Evolutionary conservation across 2,329 filamentous ascomycete species (phyloP).

Genomic region (Colletotrichum sp.): DNA sequence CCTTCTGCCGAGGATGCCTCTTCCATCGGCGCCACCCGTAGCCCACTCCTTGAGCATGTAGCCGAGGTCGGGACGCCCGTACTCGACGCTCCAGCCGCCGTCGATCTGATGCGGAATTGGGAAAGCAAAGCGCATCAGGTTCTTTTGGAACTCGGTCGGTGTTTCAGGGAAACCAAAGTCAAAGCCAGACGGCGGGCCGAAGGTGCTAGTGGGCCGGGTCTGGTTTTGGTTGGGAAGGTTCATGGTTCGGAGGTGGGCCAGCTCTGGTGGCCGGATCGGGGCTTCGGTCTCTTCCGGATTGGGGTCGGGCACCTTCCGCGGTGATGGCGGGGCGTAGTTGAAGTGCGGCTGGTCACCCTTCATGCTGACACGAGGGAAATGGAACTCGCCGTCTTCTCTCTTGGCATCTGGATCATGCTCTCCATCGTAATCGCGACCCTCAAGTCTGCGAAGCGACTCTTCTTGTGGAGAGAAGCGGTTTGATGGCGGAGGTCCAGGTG

Average conservation of each 20-base stretch:
- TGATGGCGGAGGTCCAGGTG: slow-evolving; percentile 32
- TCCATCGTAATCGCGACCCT: slow-evolving; percentile 50
- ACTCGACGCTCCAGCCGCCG: slow-evolving; percentile 90
- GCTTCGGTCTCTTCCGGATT: slow-evolving; percentile 25
- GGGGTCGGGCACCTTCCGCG: slow-evolving; percentile 33
- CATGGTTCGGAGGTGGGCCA: slow-evolving; percentile 60
- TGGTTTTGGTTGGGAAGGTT: slow-evolving; percentile 36
- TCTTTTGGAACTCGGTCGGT: slow-evolving; percentile 88
- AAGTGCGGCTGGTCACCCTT: slow-evolving; percentile 60
- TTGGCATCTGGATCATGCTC: slow-evolving; percentile 42
- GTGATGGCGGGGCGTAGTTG: slow-evolving; percentile 56
- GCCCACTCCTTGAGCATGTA: slow-evolving; percentile 87
- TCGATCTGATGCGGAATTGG: slow-evolving; percentile 70
- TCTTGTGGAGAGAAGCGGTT: slow-evolving; percentile 41
- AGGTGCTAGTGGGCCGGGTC: slow-evolving; percentile 58
- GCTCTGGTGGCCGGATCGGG: slow-evolving; percentile 53
- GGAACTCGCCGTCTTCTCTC: slow-evolving; percentile 48
- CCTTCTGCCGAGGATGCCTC: slow-evolving; percentile 75
- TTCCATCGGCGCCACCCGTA: slow-evolving; percentile 68
- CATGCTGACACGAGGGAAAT: slow-evolving; percentile 59
- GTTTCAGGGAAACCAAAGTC: slow-evolving; percentile 84
- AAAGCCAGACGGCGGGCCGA: slow-evolving; percentile 67
- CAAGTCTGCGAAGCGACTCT: slow-evolving; percentile 53
- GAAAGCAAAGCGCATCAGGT: slow-evolving; percentile 88
- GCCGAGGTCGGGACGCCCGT: slow-evolving; percentile 85